Evolutionary conservation across 2,329 filamentous ascomycete genomes (phyloP).

Genomic region (Cladophialophora immunda): DNA sequence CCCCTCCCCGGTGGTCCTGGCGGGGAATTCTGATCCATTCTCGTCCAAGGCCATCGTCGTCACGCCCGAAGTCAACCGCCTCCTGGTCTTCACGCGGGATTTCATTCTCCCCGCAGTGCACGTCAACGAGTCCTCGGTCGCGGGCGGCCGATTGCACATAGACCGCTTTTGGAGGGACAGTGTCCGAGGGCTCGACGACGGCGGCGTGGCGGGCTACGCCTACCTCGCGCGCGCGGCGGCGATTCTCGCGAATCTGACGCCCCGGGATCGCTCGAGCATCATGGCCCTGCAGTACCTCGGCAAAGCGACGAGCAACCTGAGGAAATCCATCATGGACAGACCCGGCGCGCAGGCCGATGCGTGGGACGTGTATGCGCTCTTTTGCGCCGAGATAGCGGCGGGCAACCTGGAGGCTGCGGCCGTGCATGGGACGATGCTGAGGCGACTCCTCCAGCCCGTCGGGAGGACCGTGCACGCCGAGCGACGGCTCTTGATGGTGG

Average conservation of each 20-base stretch:
- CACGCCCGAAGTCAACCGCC: constrained; percentile 10
- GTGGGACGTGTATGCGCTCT: constrained; percentile 28
- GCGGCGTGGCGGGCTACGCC: constrained; percentile 11
- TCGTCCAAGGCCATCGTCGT: constrained; percentile 12
- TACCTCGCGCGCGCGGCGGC: constrained; percentile 18
- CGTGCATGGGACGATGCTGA: constrained; percentile 22
- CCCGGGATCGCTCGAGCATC: neutral
- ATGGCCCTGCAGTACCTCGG: constrained; percentile 17
- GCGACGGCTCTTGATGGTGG: constrained; percentile 16
- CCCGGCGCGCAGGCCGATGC: neutral
- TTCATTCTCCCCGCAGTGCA: constrained; percentile 16
- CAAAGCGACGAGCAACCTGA: constrained; percentile 18
- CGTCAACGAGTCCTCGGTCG: constrained; percentile 9
- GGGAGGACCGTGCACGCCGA: neutral
- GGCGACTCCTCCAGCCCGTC: constrained; percentile 21
- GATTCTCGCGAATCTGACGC: neutral
- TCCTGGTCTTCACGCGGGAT: constrained; percentile 21
- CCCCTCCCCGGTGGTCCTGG: neutral
- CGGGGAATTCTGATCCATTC: constrained; percentile 24
- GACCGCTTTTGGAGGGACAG: constrained; percentile 20
- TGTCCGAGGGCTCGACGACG: constrained; percentile 10
- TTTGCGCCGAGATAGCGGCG: constrained; percentile 23
- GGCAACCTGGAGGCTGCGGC: constrained; percentile 23
- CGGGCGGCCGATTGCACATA: neutral
- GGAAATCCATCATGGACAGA: constrained; percentile 2